A percentile compares a stretch with the other conserved stretches of the same genome.
phyloP scores from a whole-genome alignment of 1,284 basidiomycete genomes.

The Malassezia caprae region DNA sequence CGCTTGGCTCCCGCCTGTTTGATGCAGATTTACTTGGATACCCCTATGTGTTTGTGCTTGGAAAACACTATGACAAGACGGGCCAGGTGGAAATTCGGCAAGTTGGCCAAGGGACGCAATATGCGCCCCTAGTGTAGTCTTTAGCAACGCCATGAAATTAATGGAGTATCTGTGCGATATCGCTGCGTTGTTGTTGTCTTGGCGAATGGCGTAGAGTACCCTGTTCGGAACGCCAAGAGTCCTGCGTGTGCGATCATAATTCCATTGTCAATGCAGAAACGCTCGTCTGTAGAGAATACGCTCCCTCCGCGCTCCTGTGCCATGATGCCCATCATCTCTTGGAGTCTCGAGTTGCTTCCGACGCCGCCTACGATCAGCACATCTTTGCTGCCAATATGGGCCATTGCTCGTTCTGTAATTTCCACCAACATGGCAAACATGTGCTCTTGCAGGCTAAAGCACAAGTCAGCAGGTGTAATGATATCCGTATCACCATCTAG shows the following conservation, averaged over 20 bases:
- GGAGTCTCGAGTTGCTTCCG: constrained; percentile 73
- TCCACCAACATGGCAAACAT: constrained; percentile 98
- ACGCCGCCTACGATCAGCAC: constrained; percentile 97
- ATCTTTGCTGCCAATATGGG: constrained; percentile 89
- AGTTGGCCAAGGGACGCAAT: not conserved
- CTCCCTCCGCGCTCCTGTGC: constrained; percentile 74
- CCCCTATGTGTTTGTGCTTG: constrained; percentile 34
- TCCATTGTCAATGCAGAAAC: constrained; percentile 98
- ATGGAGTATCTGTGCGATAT: constrained; percentile 42
- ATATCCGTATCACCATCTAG: constrained; percentile 18
- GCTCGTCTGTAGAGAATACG: constrained; percentile 91
- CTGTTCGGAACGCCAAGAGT: constrained; percentile 82
- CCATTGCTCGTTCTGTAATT: constrained; percentile 98
- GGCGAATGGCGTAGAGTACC: constrained; percentile 48
- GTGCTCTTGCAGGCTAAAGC: constrained; percentile 93
- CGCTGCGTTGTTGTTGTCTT: constrained; percentile 45
- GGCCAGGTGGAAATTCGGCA: constrained; percentile 29
- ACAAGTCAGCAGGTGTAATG: constrained; percentile 86
- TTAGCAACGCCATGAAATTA: constrained; percentile 18
- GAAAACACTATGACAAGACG: constrained; percentile 28
- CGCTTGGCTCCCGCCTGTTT: constrained; percentile 40
- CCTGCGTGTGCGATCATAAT: constrained; percentile 99
- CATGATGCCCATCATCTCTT: constrained; percentile 99
- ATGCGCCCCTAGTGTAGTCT: not conserved
- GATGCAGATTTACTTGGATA: constrained; percentile 48